Percentiles rank a stretch among this genome's conserved stretches.
These are phyloP conservation scores for Phytophthora pinifolia DNA, from an alignment of 352 stramenopile species.

Conservation along the genomic window DNA sequence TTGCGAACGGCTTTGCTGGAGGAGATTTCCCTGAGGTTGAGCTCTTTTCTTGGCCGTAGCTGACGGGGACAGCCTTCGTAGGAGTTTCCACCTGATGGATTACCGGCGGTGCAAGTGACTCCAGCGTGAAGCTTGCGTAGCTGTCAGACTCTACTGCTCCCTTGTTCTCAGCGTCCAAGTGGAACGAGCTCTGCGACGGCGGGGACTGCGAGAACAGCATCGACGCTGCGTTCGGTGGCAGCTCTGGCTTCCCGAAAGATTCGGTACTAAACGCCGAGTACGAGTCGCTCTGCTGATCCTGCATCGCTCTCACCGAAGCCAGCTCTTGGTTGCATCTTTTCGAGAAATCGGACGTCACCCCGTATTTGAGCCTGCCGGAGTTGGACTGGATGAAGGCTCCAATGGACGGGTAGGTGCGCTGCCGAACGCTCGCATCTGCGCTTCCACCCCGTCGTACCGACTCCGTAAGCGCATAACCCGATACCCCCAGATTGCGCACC, in stretches of 20 bases:
- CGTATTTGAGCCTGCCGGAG: constrained; percentile 54
- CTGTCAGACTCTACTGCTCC: constrained; percentile 24
- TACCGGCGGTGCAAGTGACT: constrained; percentile 34
- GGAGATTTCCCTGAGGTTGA: not conserved
- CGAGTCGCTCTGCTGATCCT: constrained; percentile 50
- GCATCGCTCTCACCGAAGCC: constrained; percentile 35
- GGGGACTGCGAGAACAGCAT: constrained; percentile 57
- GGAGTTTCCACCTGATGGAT: constrained; percentile 15
- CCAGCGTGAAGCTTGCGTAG: constrained; percentile 50
- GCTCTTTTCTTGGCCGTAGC: constrained; percentile 7
- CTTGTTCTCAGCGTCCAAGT: not conserved
- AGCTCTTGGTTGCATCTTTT: constrained; percentile 58
- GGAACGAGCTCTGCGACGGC: constrained; percentile 13
- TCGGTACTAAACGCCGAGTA: constrained; percentile 77
- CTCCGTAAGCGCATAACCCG: constrained; percentile 57
- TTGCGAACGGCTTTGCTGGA: constrained; percentile 6
- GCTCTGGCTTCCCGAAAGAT: constrained; percentile 34
- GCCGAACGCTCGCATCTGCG: constrained; percentile 15
- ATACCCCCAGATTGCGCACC: constrained; percentile 53
- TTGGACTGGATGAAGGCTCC: constrained; percentile 63
- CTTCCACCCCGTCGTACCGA: constrained; percentile 24
- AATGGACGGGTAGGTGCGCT: constrained; percentile 61
- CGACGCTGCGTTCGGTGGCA: constrained; percentile 16
- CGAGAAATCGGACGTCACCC: constrained; percentile 57
- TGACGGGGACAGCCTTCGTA: not conserved